phyloP scores from a whole-genome alignment of 1,284 basidiomycete genomes.

The Cutaneotrichosporon mucoides region DNA sequence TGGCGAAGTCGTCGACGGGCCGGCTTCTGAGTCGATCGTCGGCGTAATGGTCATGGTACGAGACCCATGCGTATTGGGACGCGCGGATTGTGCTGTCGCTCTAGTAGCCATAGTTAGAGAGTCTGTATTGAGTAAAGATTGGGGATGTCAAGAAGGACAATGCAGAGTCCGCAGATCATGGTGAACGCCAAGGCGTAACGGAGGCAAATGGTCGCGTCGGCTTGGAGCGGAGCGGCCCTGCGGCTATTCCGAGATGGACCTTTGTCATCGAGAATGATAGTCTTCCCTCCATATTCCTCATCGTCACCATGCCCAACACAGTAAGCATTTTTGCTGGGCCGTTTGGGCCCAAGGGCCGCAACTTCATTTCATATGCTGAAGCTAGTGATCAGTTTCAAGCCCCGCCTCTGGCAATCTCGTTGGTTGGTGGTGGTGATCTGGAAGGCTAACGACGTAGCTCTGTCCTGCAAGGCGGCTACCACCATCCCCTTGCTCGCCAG shows the following conservation, averaged over 20 bases:
- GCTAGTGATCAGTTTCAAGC: constrained; percentile 18
- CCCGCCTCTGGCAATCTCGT: constrained; percentile 37
- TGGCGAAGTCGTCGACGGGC: constrained; percentile 10
- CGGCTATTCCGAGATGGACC: neutral
- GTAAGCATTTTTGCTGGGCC: neutral
- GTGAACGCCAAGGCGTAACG: neutral
- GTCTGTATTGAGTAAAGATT: too few relatives aligned
- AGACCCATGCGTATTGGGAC: constrained; percentile 22
- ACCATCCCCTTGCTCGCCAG: constrained; percentile 77
- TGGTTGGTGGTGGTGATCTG: neutral
- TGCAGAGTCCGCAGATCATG: too few relatives aligned
- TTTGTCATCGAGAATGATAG: neutral
- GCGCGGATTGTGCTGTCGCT: constrained; percentile 32
- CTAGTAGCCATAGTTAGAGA: constrained; percentile 47
- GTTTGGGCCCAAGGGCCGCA: neutral
- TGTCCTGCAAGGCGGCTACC: constrained; percentile 86
- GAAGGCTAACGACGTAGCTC: constrained; percentile 52
- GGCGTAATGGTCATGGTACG: constrained; percentile 30
- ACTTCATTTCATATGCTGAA: neutral
- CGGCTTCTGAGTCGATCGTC: constrained; percentile 16
- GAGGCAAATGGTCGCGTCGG: neutral
- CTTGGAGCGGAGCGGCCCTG: neutral
- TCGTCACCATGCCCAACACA: neutral
- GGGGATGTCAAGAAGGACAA: too few relatives aligned
- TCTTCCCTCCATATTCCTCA: neutral